Conservation (phyloP, 768 basidiomycete genomes). For the Pleurotus citrinopileatus region DNA sequence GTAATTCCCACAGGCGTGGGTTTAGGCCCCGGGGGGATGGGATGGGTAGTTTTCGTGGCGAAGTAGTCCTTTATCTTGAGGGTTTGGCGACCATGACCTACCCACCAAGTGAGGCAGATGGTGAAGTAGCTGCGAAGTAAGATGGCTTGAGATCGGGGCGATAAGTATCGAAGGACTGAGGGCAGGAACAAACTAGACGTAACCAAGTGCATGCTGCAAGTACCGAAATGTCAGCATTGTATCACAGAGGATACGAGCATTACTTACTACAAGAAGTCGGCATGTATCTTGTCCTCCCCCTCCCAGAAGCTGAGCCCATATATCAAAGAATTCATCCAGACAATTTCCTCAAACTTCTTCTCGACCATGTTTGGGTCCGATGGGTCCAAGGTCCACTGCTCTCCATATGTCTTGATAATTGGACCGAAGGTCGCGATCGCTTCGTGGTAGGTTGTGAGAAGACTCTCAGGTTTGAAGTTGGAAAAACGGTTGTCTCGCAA, state of each 20-base stretch:
- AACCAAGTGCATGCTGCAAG: constrained; percentile 56
- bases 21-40: constrained; percentile 15
- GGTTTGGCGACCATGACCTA: constrained; percentile 52
- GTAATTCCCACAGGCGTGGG: constrained; percentile 23
- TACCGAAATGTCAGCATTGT: not conserved
- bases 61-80: constrained; percentile 53
- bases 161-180: constrained; percentile 39
- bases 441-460: constrained; percentile 26
- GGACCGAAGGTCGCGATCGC: constrained; percentile 35
- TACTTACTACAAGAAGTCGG: constrained; percentile 63
- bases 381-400: constrained; percentile 41
- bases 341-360: constrained; percentile 62
- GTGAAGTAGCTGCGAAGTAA: constrained; percentile 62
- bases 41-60: constrained; percentile 21
- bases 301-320: constrained; percentile 57
- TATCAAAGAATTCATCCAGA: constrained; percentile 51
- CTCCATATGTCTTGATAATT: constrained; percentile 37
- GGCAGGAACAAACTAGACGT: constrained; percentile 65
- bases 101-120: constrained; percentile 47
- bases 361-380: constrained; percentile 34
- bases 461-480: constrained; percentile 15
- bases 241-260: not conserved
- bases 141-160: constrained; percentile 40
- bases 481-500: constrained; percentile 44
- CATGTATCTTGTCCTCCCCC: constrained; percentile 38